Conservation (phyloP, 192 early-diverging fungal species). For the Coemansia sp. region DNA sequence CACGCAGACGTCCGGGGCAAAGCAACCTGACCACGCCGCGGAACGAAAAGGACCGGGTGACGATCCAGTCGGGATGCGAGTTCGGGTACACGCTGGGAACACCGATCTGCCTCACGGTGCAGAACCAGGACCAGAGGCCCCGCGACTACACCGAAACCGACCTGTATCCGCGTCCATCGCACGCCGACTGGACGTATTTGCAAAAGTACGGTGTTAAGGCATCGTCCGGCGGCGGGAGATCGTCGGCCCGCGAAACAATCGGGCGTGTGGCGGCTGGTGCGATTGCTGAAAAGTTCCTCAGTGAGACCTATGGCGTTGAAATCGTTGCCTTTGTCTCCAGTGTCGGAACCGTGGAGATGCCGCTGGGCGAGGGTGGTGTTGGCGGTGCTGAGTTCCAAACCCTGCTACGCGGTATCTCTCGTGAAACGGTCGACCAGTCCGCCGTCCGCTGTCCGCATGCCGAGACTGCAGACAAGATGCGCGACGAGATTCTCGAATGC, state of each 20-base stretch:
- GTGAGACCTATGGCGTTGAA: conserved; percentile 77
- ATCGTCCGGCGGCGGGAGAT: conserved; percentile 88
- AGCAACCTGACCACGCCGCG: conserved; percentile 95
- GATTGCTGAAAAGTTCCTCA: conserved; percentile 97
- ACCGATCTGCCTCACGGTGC: conserved; percentile 88
- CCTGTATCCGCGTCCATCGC: conserved; percentile 91
- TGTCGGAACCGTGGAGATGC: conserved; percentile 81
- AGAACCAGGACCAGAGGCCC: conserved; percentile 95
- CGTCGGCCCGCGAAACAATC: conserved; percentile 94
- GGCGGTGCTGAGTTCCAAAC: conserved; percentile 61
- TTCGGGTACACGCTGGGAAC: conserved; percentile 91
- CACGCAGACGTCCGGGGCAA: conserved; percentile 92
- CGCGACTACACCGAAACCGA: conserved; percentile 96
- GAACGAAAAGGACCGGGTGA: conserved; percentile 92
- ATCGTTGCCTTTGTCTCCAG: conserved; percentile 93
- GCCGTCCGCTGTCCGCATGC: conserved; percentile 88
- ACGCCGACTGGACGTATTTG: conserved; percentile 98
- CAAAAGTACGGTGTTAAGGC: conserved; percentile 96
- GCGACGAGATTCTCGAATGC: conserved; percentile 80
- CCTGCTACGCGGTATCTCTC: conserved; percentile 66
- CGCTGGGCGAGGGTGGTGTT: conserved; percentile 48
- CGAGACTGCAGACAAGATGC: conserved; percentile 72
- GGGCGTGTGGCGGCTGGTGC: conserved; percentile 94
- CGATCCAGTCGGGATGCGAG: conserved; percentile 92
- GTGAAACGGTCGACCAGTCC: conserved; percentile 77